Base-by-base conservation (phyloP, 2,329 filamentous ascomycete genomes). In the Cercospora sp. region DNA sequence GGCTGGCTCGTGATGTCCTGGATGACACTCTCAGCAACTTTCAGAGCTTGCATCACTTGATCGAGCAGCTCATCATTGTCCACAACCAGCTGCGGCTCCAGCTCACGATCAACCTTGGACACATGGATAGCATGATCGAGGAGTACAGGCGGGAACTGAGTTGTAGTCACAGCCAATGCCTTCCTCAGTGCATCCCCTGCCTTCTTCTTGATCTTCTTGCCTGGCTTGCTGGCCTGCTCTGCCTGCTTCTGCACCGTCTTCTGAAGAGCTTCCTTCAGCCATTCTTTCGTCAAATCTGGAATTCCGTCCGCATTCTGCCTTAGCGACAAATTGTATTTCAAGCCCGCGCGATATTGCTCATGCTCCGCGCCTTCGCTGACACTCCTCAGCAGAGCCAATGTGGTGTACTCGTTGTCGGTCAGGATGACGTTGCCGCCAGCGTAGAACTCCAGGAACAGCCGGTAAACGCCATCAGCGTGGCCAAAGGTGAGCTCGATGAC, bases 391-490 rank as follows among this genome's bases (percentile, higher is more conserved):
- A 99, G 81, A 0, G 91, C 89, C 39, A 98, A 79, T 65, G 98
- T 94, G 70, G 90, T 95, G 63, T 94, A 83, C 26, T 96, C 90
- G 61, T 85, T 86, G 77, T 98, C 93, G 2, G 95, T 97, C 63
- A 99, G 84, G 69, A 99, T 92, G 69, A 99, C 90, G 77, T 99
- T 99, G 57, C 95, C 95, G 63, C 92, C 91, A 1, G 95, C 94
- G 78, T 97, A 99, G 82, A 99, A 99, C 81, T 99, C 95, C 30
- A 99, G 83, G 77, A 93, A 97, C 23, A 99, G 80, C 51, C 90
- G 86, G 77, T 96, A 97, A 73, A 90, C 86, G 10, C 95, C 95
- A 83, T 98, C 93, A 3, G 62, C 62, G n/a, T 64, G 62, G 74
- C 92, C 96, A 78, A 99, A 97, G 75, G 91, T 87, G 64, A 99